Conservation (phyloP, 2,329 filamentous ascomycete genomes). For the Tolypocladium paradoxum region DNA sequence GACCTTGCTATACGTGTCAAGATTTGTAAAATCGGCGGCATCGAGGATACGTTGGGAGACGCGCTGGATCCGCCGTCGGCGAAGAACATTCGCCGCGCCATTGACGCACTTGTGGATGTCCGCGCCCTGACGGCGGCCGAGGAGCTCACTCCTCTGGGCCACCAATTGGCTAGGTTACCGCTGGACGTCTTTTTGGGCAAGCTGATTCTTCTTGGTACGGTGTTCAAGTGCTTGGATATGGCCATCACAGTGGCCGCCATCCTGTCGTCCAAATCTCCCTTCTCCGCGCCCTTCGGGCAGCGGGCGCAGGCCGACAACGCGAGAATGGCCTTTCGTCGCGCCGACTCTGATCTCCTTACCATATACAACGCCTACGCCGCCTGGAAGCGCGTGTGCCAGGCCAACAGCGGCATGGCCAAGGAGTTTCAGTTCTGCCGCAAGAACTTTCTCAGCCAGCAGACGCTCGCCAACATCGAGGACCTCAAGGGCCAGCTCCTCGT, state of each 20-base stretch:
- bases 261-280: slow-evolving; percentile 88
- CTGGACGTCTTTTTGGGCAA: slow-evolving; percentile 94
- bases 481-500: slow-evolving; percentile 85
- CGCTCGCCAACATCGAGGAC: slow-evolving; percentile 85
- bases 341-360: slow-evolving; percentile 86
- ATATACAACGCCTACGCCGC: slow-evolving; percentile 86
- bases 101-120: slow-evolving; percentile 89
- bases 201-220: slow-evolving; percentile 72
- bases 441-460: slow-evolving; percentile 86
- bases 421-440: slow-evolving; percentile 90
- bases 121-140: slow-evolving; percentile 74
- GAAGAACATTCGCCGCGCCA: slow-evolving; percentile 85
- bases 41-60: slow-evolving; percentile 78
- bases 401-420: slow-evolving; percentile 48
- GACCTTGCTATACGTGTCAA: slow-evolving; percentile 94
- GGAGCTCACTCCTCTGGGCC: slow-evolving; percentile 75
- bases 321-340: slow-evolving; percentile 66
- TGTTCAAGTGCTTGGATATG: slow-evolving; percentile 88
- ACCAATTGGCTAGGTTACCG: slow-evolving; percentile 78
- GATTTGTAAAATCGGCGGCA: slow-evolving; percentile 89
- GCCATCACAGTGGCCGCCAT: slow-evolving; percentile 87
- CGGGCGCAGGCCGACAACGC: slow-evolving; percentile 73
- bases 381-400: slow-evolving; percentile 76
- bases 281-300: slow-evolving; percentile 76
- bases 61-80: slow-evolving; percentile 83